Percentiles rank a stretch among this genome's conserved stretches.
These are phyloP conservation scores for Penicillium macrosclerotiorum DNA, from an alignment of 495 filamentous ascomycete species.

Conservation along the genomic window DNA sequence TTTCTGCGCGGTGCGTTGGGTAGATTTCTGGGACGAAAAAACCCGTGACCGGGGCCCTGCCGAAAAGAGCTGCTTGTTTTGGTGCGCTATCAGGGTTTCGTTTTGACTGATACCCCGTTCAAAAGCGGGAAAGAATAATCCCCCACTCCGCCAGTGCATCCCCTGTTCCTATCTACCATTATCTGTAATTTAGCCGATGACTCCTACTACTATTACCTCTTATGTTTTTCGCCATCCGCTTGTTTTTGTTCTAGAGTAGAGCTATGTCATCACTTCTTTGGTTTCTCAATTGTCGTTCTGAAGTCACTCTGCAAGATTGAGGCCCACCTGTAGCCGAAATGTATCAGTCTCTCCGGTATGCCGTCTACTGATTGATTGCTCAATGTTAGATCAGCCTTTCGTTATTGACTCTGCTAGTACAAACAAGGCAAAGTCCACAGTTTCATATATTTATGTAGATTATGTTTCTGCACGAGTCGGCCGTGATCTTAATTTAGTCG, in stretches of 20 bases:
- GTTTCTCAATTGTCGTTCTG: too few species aligned
- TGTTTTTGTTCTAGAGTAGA: conserved; percentile 29
- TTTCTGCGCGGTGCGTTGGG: conserved; percentile 7
- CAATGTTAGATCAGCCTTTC: too few species aligned
- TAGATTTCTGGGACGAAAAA: not conserved
- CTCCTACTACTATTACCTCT: conserved; percentile 15
- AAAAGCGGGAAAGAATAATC: conserved; percentile 1
- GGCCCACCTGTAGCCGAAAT: too few species aligned
- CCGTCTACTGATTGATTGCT: too few species aligned
- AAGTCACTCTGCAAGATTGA: too few species aligned
- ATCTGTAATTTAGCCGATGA: conserved; percentile 40
- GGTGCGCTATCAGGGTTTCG: conserved; percentile 1
- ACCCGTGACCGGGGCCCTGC: not conserved
- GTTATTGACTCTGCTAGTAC: too few species aligned
- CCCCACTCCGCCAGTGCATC: conserved; percentile 10
- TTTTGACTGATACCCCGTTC: too few species aligned
- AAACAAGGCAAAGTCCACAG: too few species aligned
- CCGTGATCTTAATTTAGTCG: too few species aligned
- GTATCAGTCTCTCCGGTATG: too few species aligned
- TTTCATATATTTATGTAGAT: too few species aligned
- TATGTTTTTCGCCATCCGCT: conserved; percentile 19
- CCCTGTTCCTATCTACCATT: conserved; percentile 27
- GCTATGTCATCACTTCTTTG: conserved; percentile 20
- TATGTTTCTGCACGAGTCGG: too few species aligned
- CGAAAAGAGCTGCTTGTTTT: conserved; percentile 15